phyloP scores from a whole-genome alignment of 2,329 filamentous ascomycete species.

The Aspergillus pseudoglaucus region DNA sequence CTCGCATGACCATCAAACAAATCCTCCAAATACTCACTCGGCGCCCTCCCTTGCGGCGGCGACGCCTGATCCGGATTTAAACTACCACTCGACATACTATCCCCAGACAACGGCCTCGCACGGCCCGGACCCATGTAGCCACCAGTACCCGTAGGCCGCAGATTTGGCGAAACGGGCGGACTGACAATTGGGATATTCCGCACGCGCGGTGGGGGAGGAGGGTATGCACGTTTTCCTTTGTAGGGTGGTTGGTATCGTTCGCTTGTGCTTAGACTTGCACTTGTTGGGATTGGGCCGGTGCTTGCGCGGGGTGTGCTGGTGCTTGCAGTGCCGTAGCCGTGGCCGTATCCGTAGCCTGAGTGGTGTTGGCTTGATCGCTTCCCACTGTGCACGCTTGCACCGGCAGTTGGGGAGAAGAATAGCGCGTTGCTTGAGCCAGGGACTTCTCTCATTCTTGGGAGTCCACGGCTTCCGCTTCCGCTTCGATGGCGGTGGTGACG shows the following conservation, averaged over 20 bases:
- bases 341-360: too few relatives aligned
- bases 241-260: not conserved
- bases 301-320: not conserved
- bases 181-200: constrained; percentile 39
- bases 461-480: not conserved
- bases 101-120: constrained; percentile 6
- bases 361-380: too few relatives aligned
- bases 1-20: constrained; percentile 66
- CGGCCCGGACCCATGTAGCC: constrained; percentile 1
- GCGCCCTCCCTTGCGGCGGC: constrained; percentile 63
- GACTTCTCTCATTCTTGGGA: constrained; percentile 8
- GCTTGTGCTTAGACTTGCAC: not conserved
- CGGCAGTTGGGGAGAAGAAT: constrained; percentile 93
- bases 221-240: not conserved
- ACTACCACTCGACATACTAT: constrained; percentile 48
- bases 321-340: constrained; percentile 26
- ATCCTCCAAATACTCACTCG: constrained; percentile 86
- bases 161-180: constrained; percentile 60
- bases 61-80: constrained; percentile 53
- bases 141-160: constrained; percentile 40
- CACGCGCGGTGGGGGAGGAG: not conserved
- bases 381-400: constrained; percentile 44
- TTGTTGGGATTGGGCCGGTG: too few relatives aligned
- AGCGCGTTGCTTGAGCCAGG: constrained; percentile 62
- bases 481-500: not conserved